A percentile compares a stretch with the other conserved stretches of the same genome.
Conservation (phyloP, 495 filamentous ascomycete genomes). For the Hypoxylon lenormandii region DNA sequence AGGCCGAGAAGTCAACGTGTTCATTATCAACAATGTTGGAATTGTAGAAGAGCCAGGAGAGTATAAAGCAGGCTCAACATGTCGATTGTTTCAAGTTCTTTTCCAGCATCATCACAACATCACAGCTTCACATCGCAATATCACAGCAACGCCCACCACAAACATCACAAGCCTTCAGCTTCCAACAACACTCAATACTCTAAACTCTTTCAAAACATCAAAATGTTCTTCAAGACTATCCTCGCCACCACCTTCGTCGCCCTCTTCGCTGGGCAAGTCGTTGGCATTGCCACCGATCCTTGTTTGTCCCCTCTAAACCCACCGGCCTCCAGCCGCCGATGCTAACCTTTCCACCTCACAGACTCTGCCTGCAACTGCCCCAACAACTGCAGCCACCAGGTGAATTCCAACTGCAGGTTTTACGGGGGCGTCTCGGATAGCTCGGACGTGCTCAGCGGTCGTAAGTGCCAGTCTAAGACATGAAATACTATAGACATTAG, state of each 20-base stretch:
- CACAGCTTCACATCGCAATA: not conserved
- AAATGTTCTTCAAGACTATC: constrained; percentile 8
- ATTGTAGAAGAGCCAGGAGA: not conserved
- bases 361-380: constrained; percentile 3
- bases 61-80: not conserved
- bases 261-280: constrained; percentile 7
- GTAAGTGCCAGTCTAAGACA: not conserved
- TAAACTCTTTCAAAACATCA: not conserved
- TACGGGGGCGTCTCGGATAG: not conserved
- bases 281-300: constrained; percentile 5
- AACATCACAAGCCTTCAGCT: not conserved
- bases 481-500: not conserved
- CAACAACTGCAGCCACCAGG: constrained; percentile 8
- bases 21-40: not conserved
- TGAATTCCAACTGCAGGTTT: not conserved
- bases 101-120: too few species aligned
- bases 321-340: not conserved
- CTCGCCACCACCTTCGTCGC: not conserved
- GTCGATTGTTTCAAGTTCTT: not conserved
- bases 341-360: not conserved
- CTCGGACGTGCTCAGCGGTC: not conserved
- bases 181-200: not conserved
- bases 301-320: not conserved
- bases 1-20: not conserved
- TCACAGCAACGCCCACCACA: not conserved